Conservation (phyloP, 345 rosid species). For the Fremontodendron californicum region DNA sequence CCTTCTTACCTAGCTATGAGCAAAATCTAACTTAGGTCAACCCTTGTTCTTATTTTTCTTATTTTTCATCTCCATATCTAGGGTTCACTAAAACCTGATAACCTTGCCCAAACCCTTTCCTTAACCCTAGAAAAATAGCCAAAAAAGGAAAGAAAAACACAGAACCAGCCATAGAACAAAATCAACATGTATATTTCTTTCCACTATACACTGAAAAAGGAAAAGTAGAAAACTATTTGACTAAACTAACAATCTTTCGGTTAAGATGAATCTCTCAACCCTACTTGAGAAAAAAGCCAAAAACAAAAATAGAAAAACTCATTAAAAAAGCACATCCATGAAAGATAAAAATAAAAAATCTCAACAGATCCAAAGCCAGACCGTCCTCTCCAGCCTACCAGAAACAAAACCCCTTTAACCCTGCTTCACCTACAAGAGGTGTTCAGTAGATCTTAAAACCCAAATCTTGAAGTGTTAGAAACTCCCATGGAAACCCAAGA, state of each 20-base stretch:
- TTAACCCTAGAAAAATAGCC: slow-evolving; percentile 7
- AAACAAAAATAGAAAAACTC: background rate
- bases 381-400: no score
- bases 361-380: background rate
- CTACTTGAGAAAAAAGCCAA: background rate
- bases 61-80: background rate
- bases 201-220: slow-evolving; percentile 16
- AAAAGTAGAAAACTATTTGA: background rate
- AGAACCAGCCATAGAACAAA: background rate
- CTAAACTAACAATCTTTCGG: background rate
- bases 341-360: no score
- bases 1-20: slow-evolving; percentile 28
- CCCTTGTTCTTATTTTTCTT: background rate
- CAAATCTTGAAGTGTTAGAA: no score
- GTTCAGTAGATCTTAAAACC: background rate
- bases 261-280: background rate
- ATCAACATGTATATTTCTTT: background rate
- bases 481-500: no score
- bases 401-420: no score
- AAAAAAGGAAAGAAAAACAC: background rate
- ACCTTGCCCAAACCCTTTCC: background rate
- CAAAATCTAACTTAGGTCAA: background rate
- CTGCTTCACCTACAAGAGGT: no score
- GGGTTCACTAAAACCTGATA: background rate
- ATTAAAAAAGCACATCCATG: no score